Base-by-base conservation (phyloP, 805 yeast genomes). In the Candida michaelii region DNA sequence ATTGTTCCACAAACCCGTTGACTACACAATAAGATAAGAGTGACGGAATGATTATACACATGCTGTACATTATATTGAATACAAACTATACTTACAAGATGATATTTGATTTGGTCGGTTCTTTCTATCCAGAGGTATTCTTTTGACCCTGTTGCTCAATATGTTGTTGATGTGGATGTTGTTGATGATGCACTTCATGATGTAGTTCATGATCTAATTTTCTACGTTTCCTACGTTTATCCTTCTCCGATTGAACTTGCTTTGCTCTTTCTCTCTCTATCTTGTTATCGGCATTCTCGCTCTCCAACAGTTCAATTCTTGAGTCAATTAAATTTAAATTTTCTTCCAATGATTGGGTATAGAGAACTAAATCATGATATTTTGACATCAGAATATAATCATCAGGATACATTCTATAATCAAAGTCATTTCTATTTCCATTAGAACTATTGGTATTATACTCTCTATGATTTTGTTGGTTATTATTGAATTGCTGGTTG, bases 301-400 rank as follows among this genome's bases (percentile, higher is more conserved):
- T 62, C 45, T 63, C 71, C 19, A 65, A 43, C 11, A 45, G 37
- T 34, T 53, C 49, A 19, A 66, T 41, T 24, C 70, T 38, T 13
- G 54, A 42, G 42, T 59, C 63, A 52, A 66, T 56, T 25, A 46
- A 50, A 30, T 34, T 45, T 38, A 66, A 44, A 30, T 49, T 57
- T 9, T 56, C 59, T 43, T 66, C 68, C n/a, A 67, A 48, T 1
- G 54, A 42, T 15, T 59, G 61, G 3, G 71, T 62, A 44, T 65
- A 65, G 4, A 52, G 47, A n/a, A 63, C 62, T 33, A 67, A 52
- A 34, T 66, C 68, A 30, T 63, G 66, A 48, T 66, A 67, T 39
- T 54, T 58, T 3, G 57, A 54, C 41, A 59, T 45, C 2, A 61
- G 52, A 12, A 65, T 65, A 43, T 27, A 60, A 14, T 51, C 52